These are phyloP conservation scores for Chionographis japonica DNA, from an alignment of 106 monocot species.

Conservation along the genomic window DNA sequence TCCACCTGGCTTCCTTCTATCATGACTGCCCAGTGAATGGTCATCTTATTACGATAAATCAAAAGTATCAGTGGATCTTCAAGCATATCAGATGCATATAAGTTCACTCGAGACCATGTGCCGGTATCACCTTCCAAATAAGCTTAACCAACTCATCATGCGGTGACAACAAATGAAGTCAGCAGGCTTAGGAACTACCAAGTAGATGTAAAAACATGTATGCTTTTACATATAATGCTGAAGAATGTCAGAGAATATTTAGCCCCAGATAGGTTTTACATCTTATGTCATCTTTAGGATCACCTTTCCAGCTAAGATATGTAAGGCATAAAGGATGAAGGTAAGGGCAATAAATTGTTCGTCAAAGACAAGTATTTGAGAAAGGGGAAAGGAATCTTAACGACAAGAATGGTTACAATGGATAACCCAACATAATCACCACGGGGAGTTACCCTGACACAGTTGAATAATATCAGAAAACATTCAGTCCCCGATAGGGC, in stretches of 20 bases:
- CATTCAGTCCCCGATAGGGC: not conserved
- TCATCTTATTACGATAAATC: not conserved
- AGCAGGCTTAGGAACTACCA: not conserved
- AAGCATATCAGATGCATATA: not conserved
- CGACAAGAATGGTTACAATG: too few relatives aligned
- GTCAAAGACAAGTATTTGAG: too few relatives aligned
- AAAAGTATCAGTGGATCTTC: not conserved
- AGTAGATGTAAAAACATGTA: not conserved
- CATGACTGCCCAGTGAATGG: not conserved
- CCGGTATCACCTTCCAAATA: not conserved
- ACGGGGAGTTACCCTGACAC: too few relatives aligned
- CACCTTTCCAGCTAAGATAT: not conserved
- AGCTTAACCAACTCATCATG: not conserved
- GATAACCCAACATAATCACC: too few relatives aligned
- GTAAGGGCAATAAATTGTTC: too few relatives aligned
- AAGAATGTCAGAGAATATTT: not conserved
- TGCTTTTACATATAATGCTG: not conserved
- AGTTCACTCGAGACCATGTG: not conserved
- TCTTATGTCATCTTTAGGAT: not conserved
- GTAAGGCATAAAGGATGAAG: not conserved
- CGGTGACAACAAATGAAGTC: not conserved
- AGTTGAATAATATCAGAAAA: not conserved
- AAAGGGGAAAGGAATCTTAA: too few relatives aligned
- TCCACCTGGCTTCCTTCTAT: not conserved
- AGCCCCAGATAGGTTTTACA: not conserved